Evolutionary conservation across 2,329 filamentous ascomycete species (phyloP), one percentile per base, ranked within the genome.

Genomic region (Ilyonectria sp.): DNA sequence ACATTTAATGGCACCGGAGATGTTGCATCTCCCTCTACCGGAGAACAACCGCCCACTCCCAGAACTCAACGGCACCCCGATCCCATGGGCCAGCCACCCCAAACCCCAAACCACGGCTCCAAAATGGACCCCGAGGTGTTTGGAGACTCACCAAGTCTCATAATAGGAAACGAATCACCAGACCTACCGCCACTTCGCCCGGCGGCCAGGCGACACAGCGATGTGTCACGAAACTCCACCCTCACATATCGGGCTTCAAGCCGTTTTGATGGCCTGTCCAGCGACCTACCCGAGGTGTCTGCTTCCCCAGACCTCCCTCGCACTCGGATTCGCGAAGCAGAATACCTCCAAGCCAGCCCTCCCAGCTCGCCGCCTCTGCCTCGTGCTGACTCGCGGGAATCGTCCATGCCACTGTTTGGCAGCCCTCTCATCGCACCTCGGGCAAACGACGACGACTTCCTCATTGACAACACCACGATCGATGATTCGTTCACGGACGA

Each of bases 401-500:
- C 73, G 1, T 84, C 84, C 3, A 77, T 83, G 29, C 81, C 81
- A 6, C 84, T 85, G 49, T 82, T 82, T 54, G 84, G 84, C 44
- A 82, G 82, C 68, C 85, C 86, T n/a, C 79, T 84, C 13, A 79
- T 86, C 44, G 73, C 77, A 2, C 79, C 85, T 44, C 74, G 82
- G 8, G 79, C 82, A 5, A 81, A 83, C 46, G 79, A 83, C 21
- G 82, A 82, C 9, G 82, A 82, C 15, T 79, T 81, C 13, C 68
- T 73, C 21, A 69, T 77, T 26, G 82, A 82, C 2, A 82, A 80
- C 43, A 83, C 82, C 13, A 82, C 83, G 0, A 72, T 84, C 6
- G 82, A 85, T 23, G 80, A 82, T 33, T 85, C 84, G 0, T 84
- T 83, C 26, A 70, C 81, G 5, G 84, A 86, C n/a, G 85, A 85